Percentiles rank a stretch among this genome's conserved stretches.
These are phyloP conservation scores for Rubia occidens DNA, from an alignment of 305 asterid genomes.

Conservation along the genomic window DNA sequence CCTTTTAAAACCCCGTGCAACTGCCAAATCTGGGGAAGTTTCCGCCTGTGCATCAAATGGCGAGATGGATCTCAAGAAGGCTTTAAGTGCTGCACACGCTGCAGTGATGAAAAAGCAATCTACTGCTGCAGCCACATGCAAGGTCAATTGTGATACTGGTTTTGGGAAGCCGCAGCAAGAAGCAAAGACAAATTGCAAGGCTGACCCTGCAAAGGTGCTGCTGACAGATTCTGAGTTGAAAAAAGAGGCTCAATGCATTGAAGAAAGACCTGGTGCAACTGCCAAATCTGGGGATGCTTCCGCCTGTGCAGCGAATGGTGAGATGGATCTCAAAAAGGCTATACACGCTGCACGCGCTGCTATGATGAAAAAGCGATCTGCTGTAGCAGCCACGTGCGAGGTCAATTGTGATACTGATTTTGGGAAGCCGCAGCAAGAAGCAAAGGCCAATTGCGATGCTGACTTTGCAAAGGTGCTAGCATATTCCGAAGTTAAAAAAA, in stretches of 20 bases:
- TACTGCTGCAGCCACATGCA: too few species aligned
- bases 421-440: constrained; percentile 38
- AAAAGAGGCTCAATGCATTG: constrained; percentile 33
- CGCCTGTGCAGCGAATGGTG: constrained; percentile 22
- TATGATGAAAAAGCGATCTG: constrained; percentile 7
- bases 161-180: constrained; percentile 29
- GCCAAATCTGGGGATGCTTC: constrained; percentile 41
- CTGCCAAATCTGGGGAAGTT: constrained; percentile 40
- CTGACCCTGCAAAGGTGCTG: constrained; percentile 48
- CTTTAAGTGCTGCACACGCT: constrained; percentile 68
- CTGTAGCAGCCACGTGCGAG: constrained; percentile 29
- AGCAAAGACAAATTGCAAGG: constrained; percentile 26
- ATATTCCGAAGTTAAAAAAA: constrained; percentile 20
- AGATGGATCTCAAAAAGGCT: constrained; percentile 54
- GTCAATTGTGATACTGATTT: constrained; percentile 6
- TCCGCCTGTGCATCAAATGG: constrained; percentile 21
- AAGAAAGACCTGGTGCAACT: not conserved
- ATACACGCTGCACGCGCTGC: constrained; percentile 77
- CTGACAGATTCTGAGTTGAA: constrained; percentile 34
- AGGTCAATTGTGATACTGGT: not conserved
- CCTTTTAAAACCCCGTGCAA: not conserved
- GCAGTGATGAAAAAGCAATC: constrained; percentile 26
- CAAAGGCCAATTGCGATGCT: constrained; percentile 21
- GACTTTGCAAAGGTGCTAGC: constrained; percentile 52
- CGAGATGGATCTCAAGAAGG: constrained; percentile 49